A percentile compares a stretch with the other conserved stretches of the same genome.
phyloP scores from a whole-genome alignment of 192 early-diverging fungal genomes.

The Backusella australiensis region DNA sequence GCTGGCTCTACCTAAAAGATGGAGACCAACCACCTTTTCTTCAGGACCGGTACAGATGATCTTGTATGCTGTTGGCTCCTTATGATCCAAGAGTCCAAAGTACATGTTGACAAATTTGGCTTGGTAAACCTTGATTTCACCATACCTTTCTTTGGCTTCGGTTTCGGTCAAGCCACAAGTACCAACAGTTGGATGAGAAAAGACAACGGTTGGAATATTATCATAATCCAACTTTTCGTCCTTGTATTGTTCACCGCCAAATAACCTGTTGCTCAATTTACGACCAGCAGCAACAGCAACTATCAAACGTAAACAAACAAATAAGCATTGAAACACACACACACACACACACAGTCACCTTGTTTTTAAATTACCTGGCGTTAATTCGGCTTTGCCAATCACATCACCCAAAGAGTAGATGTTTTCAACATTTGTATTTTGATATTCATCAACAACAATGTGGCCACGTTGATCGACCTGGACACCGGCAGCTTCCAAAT shows the following conservation, averaged over 20 bases:
- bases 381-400: slow-evolving; percentile 85
- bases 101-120: slow-evolving; percentile 92
- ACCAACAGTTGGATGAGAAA: slow-evolving; percentile 88
- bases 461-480: slow-evolving; percentile 64
- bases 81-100: slow-evolving; percentile 76
- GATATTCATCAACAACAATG: slow-evolving; percentile 84
- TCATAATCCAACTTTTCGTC: slow-evolving; percentile 85
- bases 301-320: neutral
- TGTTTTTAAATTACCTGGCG: slow-evolving; percentile 58
- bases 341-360: too few species aligned
- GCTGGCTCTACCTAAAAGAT: slow-evolving; percentile 83
- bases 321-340: neutral
- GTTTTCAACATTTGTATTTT: slow-evolving; percentile 67
- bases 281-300: slow-evolving; percentile 93
- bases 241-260: slow-evolving; percentile 72
- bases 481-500: slow-evolving; percentile 64
- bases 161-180: slow-evolving; percentile 85
- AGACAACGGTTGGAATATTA: slow-evolving; percentile 95
- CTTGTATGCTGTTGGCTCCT: slow-evolving; percentile 91
- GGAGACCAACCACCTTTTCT: slow-evolving; percentile 95
- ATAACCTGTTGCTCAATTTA: slow-evolving; percentile 84
- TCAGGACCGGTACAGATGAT: slow-evolving; percentile 79
- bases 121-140: slow-evolving; percentile 82
- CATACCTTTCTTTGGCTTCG: slow-evolving; percentile 72
- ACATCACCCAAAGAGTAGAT: slow-evolving; percentile 94